Evolutionary conservation across 768 basidiomycete genomes (phyloP), one percentile per base, ranked within the genome.

Genomic region (Hygrocybe coccinea): DNA sequence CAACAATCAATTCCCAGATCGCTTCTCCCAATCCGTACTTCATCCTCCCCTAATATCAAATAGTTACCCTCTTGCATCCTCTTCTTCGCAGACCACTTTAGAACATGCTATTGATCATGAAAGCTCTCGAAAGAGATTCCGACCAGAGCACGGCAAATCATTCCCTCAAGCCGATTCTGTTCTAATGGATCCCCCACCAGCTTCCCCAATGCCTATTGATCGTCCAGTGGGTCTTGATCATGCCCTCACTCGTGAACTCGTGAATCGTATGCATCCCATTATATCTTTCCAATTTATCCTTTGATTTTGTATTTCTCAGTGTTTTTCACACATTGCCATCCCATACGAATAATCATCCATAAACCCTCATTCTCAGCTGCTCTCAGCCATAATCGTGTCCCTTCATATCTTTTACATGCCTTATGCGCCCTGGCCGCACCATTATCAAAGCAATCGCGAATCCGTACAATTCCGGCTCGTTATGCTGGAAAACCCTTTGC

Each of bases 271-370:
- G 86, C 14, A 57, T 55, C 48, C 59, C 52, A 62, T 39, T 56
- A 37, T 49, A 44, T 46, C 51, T 54, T 53, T 34, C 33, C 52
- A 44, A 33, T 36, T 41, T 55, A 58, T 58, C 51, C 52, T 46
- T 54, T 58, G 49, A 58, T 50, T 54, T 45, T 56, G 19, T 57
- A 54, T 41, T 46, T 50, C 10, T 63, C 62, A 91, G 89, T 91
- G 9, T 91, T 91, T 69, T 91, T 91, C 67, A 79, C 89, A 22
- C 87, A 87, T 66, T 86, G 85, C 60, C 87, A 91, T 64, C 89
- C 89, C 21, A 82, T 84, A 58, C 81, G 86, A 36, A 78, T 84
- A 61, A 76, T 91, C 57, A 80, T 92, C 45, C 90, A 92, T 69
- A 87, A 87, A 51, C 85, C 90, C 19, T 83, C 85, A 7, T 92